Conservation (phyloP, 768 basidiomycete genomes). For the Calocybe gangraenosa region DNA sequence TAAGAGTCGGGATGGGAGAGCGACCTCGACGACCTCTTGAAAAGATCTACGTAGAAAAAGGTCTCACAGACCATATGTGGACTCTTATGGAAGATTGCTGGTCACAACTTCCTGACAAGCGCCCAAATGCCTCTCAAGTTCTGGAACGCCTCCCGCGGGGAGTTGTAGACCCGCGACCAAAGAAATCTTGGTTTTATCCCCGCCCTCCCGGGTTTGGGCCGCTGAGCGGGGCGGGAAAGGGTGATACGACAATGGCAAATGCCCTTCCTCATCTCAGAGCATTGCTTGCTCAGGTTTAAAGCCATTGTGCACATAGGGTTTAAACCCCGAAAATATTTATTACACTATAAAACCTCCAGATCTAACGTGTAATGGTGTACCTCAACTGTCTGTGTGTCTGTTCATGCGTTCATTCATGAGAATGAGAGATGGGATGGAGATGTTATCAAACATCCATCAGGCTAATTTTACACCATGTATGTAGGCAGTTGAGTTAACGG, state of each 20-base stretch:
- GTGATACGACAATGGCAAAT: background rate
- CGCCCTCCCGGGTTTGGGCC: background rate
- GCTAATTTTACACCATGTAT: too few species aligned
- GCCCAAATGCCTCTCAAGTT: conserved; percentile 2
- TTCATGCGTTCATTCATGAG: too few species aligned
- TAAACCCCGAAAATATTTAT: too few species aligned
- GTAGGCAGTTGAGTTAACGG: too few species aligned
- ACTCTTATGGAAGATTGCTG: conserved; percentile 5
- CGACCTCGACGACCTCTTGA: conserved; percentile 1
- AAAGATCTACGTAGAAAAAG: background rate
- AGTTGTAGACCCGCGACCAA: background rate
- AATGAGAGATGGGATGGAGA: too few species aligned
- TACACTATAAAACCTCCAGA: too few species aligned
- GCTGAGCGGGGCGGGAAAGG: background rate
- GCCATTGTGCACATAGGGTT: too few species aligned
- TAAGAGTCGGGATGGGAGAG: conserved; percentile 10
- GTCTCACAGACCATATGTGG: conserved; percentile 7
- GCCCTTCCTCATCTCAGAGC: background rate
- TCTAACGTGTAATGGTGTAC: too few species aligned
- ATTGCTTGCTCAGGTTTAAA: background rate
- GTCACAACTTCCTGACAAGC: background rate
- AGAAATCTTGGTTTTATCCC: background rate
- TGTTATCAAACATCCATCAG: too few species aligned
- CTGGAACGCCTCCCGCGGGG: background rate
- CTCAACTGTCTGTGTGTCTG: too few species aligned